These are phyloP conservation scores for Apiotrichum brassicae DNA, from an alignment of 1,284 basidiomycete species.

Conservation along the genomic window DNA sequence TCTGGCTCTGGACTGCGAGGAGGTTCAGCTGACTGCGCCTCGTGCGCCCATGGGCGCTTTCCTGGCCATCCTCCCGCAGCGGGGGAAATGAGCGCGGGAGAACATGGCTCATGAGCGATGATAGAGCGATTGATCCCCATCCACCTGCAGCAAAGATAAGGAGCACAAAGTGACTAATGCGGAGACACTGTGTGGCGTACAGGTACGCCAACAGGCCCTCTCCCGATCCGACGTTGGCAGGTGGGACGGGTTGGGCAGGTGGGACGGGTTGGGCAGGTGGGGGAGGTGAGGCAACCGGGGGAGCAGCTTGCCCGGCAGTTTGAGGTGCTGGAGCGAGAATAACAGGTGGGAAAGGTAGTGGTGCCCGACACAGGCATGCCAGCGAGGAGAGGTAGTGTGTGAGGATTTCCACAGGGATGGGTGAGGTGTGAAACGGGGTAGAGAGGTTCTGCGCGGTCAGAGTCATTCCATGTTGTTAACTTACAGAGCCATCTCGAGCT, in stretches of 20 bases:
- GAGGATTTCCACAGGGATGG: slow-evolving; percentile 40
- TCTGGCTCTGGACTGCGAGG: slow-evolving; percentile 59
- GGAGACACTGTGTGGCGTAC: slow-evolving; percentile 38
- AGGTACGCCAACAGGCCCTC: slow-evolving; percentile 43
- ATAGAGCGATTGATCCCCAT: slow-evolving; percentile 73
- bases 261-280: slow-evolving; percentile 28
- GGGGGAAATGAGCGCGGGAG: slow-evolving; percentile 50
- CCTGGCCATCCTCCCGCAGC: slow-evolving; percentile 22
- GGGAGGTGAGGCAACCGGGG: too few species aligned
- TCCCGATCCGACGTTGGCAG: slow-evolving; percentile 28
- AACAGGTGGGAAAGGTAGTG: slow-evolving; percentile 36
- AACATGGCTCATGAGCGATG: slow-evolving; percentile 58
- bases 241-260: slow-evolving; percentile 9
- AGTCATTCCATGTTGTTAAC: not conserved
- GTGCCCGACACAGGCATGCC: slow-evolving; percentile 31
- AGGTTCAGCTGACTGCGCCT: slow-evolving; percentile 52
- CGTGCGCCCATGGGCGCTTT: not conserved
- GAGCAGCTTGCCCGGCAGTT: slow-evolving; percentile 23
- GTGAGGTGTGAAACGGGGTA: slow-evolving; percentile 34
- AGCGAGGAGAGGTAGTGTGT: slow-evolving; percentile 36
- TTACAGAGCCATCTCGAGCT: slow-evolving; percentile 59
- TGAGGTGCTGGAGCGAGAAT: slow-evolving; percentile 34
- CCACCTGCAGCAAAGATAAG: slow-evolving; percentile 78
- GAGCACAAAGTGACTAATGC: slow-evolving; percentile 49
- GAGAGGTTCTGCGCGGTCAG: slow-evolving; percentile 25